Evolutionary conservation across 2,329 filamentous ascomycete genomes (phyloP), one percentile per base, ranked within the genome.

Genomic region (Phialophora chinensis): DNA sequence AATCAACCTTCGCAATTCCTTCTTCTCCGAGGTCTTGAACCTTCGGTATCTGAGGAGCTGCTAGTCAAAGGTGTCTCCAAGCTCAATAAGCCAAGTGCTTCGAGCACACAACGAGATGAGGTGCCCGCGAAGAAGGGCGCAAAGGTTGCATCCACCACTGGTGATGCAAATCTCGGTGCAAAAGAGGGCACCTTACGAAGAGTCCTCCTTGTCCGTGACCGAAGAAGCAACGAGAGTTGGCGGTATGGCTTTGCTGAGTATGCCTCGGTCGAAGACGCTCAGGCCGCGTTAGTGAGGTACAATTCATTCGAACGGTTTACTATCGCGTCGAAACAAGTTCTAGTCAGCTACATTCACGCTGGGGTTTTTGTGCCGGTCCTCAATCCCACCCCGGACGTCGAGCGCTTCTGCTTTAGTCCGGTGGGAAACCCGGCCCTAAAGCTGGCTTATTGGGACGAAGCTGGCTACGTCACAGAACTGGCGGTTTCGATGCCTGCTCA

Each of bases 221-320:
- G 88, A 53, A 84, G 83, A 67, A 90, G 84, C 3, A 86, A 91
- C 62, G 88, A 91, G 67, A 92, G 89, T 60, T 91, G 91, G 84
- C 87, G 89, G 71, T 96, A 92, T 73, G 92, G 91, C 0, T 96
- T 96, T 77, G 92, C 89, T 0, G 92, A 96, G 76, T 96, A 93
- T 75, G 89, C 87, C 72, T 90, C 87, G 0, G 81, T 92, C 20
- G 87, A 90, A 75, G 91, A 95, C 76, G 91, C 92, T 1, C 85
- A 88, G 75, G 89, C 88, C 25, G 92, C 92, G 3, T 80, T 93
- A 74, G 83, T 85, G 25, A 91, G 92, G 71, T 90, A 90, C 72
- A 87, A 87, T 47, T 89, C 88, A 38, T 87, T 89, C 31, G 87
- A 91, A 11, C 90, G 88, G 58, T 94, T 94, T 73, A 92, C 89